Evolutionary conservation across 441 rosid species (phyloP), one percentile per base, ranked within the genome.

Genomic region (Omphalea diandra): DNA sequence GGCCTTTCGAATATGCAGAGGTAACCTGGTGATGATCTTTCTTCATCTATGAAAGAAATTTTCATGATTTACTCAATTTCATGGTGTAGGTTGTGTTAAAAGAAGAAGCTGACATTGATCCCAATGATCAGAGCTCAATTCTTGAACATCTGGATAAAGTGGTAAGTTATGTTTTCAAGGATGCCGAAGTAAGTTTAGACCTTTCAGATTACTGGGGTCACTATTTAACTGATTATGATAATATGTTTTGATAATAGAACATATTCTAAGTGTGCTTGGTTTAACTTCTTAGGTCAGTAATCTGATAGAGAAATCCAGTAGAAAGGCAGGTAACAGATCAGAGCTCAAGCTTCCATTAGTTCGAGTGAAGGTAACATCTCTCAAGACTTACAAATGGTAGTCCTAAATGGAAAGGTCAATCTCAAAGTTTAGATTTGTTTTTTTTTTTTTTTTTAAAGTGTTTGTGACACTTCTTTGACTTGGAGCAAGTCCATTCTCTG

Each of bases 1-100:
- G 99, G 79, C 98, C 98, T 62, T 95, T 95, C 33, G 99, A 89
- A 75, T 95, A 93, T 79, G 75, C 86, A 56, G 99, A 95, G 97
- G 99, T 92, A 82, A 63, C 67, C 11, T 44, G 44, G 9, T 49
- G 1, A 62, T 17, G 35, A 32, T 50, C 61, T 72, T 59, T 69
- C 29, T 73, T 41, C 67, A 12, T 63, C 58, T 67, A 38, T 50
- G 71, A 50, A 53, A 53, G 56, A 65, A 31, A 54, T 59, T 61
- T 24, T 71, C 20, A 50, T 76, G 63, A 68, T 66, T 77, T 67
- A 74, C 74, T 75, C 55, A 56, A 54, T 50, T 78, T 78, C 54
- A 50, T 70, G 73, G 36, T 88, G 81, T 83, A 94, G 99, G 80
- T 95, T 73, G 87, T 87, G 59, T 73, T 95, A 65, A 95, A 93